Conservation (phyloP, 768 basidiomycete genomes). For the Phylloporus sp. region DNA sequence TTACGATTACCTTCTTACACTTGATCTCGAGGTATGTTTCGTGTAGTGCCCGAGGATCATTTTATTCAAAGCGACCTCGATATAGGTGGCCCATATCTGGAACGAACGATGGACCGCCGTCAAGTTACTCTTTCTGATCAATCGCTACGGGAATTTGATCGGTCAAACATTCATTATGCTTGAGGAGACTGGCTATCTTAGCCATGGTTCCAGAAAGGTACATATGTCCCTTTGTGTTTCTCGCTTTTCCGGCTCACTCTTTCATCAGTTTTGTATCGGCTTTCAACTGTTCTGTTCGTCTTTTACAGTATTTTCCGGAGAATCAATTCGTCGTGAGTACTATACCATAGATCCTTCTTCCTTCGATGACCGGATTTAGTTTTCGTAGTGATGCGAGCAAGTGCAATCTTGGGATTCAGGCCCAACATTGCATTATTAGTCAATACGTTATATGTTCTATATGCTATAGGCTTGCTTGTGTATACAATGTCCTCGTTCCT, state of each 20-base stretch:
- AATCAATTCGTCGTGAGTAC: constrained; percentile 13
- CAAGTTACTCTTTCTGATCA: constrained; percentile 12
- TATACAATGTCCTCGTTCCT: no score
- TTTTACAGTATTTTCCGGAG: background rate
- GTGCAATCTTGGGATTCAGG: constrained; percentile 20
- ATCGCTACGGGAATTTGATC: constrained; percentile 13
- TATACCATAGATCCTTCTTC: no score
- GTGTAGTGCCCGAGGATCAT: no score
- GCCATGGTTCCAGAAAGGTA: constrained; percentile 9
- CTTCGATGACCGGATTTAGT: constrained; percentile 12
- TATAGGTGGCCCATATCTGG: constrained; percentile 17
- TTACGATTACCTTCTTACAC: constrained; percentile 27
- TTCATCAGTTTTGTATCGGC: constrained; percentile 6
- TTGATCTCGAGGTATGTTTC: constrained; percentile 23
- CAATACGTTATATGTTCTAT: constrained; percentile 12
- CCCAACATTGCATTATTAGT: background rate
- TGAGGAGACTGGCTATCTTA: constrained; percentile 22
- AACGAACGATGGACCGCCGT: background rate
- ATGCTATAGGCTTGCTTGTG: background rate
- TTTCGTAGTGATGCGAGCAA: constrained; percentile 22
- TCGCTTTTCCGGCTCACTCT: background rate
- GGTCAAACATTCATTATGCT: constrained; percentile 21
- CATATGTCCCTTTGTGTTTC: background rate
- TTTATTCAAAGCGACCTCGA: background rate
- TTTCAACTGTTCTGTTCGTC: background rate